A percentile compares a stretch with the other conserved stretches of the same genome.
These are phyloP conservation scores for Nothophoma quercina DNA, from an alignment of 2,329 filamentous ascomycete genomes.

Conservation along the genomic window DNA sequence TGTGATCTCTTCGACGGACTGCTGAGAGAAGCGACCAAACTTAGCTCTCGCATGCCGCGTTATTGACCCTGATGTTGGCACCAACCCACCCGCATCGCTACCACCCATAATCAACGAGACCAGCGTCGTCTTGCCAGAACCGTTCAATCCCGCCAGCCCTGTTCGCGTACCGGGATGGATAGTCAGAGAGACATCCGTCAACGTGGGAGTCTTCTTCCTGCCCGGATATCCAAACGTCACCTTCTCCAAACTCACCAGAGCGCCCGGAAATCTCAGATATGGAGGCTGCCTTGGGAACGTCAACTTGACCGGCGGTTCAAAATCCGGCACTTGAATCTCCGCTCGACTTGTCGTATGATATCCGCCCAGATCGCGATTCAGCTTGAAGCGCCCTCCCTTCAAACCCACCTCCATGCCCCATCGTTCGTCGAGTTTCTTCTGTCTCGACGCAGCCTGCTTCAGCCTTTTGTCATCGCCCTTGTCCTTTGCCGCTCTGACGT, in stretches of 20 bases:
- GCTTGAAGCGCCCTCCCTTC: slow-evolving; percentile 78
- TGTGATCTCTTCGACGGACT: slow-evolving; percentile 75
- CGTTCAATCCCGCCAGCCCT: slow-evolving; percentile 80
- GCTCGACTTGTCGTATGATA: slow-evolving; percentile 60
- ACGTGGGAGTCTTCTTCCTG: slow-evolving; percentile 52
- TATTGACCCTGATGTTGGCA: slow-evolving; percentile 68
- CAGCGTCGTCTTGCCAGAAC: slow-evolving; percentile 81
- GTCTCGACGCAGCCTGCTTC: slow-evolving; percentile 81
- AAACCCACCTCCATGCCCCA: slow-evolving; percentile 78
- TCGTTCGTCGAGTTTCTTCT: slow-evolving; percentile 84
- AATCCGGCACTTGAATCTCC: slow-evolving; percentile 74
- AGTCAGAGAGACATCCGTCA: slow-evolving; percentile 71
- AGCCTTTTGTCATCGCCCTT: slow-evolving; percentile 86
- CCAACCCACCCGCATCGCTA: slow-evolving; percentile 44
- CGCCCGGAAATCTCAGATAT: slow-evolving; percentile 76
- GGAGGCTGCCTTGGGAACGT: slow-evolving; percentile 67
- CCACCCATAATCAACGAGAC: slow-evolving; percentile 72
- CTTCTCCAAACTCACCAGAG: slow-evolving; percentile 75
- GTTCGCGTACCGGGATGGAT: slow-evolving; percentile 77
- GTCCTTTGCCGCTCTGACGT: slow-evolving; percentile 76
- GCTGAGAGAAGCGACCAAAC: slow-evolving; percentile 81
- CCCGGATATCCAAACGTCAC: slow-evolving; percentile 70
- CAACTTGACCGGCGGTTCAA: slow-evolving; percentile 64
- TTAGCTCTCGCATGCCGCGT: slow-evolving; percentile 72
- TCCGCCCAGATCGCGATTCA: slow-evolving; percentile 74